Percentiles rank a stretch among this genome's conserved stretches.
Evolutionary conservation across 2,329 filamentous ascomycete species (phyloP).

Genomic region (Colletotrichum musae): DNA sequence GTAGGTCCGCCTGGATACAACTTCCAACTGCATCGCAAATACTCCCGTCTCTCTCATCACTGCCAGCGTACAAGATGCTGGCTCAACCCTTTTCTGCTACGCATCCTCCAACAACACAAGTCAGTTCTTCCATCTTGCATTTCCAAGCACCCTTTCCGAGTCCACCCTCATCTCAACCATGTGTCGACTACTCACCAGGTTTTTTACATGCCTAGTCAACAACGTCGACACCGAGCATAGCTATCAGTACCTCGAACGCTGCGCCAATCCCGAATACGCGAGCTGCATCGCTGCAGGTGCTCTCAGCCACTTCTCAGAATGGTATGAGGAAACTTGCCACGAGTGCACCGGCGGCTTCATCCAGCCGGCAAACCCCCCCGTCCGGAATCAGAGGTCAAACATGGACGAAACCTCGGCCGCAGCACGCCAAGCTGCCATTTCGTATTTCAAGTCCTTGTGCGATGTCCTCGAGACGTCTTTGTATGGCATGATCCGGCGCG

Average conservation of each 20-base stretch:
- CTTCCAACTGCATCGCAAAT: too few species aligned
- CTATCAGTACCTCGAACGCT: constrained; percentile 25
- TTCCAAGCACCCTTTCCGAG: too few species aligned
- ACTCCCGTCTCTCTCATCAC: too few species aligned
- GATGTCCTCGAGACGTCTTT: constrained; percentile 4
- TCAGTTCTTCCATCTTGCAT: not conserved
- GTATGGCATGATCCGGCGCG: constrained; percentile 6
- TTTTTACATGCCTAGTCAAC: constrained; percentile 8
- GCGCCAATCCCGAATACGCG: constrained; percentile 34
- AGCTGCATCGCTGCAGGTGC: constrained; percentile 17
- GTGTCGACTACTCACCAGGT: constrained; percentile 28
- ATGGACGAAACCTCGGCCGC: not conserved
- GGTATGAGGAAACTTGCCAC: constrained; percentile 20
- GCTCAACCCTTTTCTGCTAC: too few species aligned
- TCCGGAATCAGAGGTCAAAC: not conserved
- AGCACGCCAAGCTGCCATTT: constrained; percentile 8
- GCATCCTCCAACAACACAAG: not conserved
- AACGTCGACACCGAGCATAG: not conserved
- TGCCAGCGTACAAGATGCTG: too few species aligned
- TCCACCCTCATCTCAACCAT: constrained; percentile 2
- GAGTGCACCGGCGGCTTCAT: constrained; percentile 28
- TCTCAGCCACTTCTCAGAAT: not conserved
- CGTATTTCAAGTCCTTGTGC: constrained; percentile 18
- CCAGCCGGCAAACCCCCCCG: not conserved
- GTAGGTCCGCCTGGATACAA: too few species aligned